A percentile compares a stretch with the other conserved stretches of the same genome.
phyloP scores from a whole-genome alignment of 345 rosid species.

The Crucihimalaya himalaica region DNA sequence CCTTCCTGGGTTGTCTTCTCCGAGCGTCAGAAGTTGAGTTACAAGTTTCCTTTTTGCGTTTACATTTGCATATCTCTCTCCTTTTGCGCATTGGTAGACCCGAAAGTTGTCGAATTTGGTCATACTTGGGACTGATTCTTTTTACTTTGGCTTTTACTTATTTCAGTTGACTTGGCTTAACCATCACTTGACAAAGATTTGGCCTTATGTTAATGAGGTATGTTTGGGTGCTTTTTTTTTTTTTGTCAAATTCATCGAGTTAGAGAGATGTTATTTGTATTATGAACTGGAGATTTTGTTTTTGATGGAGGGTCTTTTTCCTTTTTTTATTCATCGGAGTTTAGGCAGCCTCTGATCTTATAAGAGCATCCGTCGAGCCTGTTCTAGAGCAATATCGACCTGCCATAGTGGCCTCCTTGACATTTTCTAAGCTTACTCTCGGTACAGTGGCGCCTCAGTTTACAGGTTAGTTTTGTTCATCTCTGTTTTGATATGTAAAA shows the following conservation, averaged over 20 bases:
- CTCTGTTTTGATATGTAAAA: not conserved
- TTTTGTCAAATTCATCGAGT: not conserved
- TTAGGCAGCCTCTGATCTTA: conserved; percentile 98
- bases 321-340: conserved; percentile 1
- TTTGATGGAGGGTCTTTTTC: not conserved
- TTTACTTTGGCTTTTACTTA: conserved; percentile 25
- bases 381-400: conserved; percentile 93
- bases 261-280: conserved; percentile 12
- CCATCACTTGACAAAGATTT: conserved; percentile 84
- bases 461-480: conserved; percentile 65
- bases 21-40: conserved; percentile 82
- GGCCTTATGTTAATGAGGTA: conserved; percentile 94
- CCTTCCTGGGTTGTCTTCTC: conserved; percentile 99
- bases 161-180: conserved; percentile 93
- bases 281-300: conserved; percentile 8
- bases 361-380: conserved; percentile 87
- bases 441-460: conserved; percentile 99
- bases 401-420: conserved; percentile 78
- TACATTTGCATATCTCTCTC: not conserved
- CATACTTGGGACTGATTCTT: conserved; percentile 32
- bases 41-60: not conserved
- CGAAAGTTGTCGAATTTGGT: not conserved
- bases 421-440: conserved; percentile 90
- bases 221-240: not conserved
- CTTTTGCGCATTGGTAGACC: not conserved